A percentile compares a stretch with the other conserved stretches of the same genome.
Evolutionary conservation across 2,329 filamentous ascomycete genomes (phyloP).

Genomic region (Fusarium brachygibbosum): DNA sequence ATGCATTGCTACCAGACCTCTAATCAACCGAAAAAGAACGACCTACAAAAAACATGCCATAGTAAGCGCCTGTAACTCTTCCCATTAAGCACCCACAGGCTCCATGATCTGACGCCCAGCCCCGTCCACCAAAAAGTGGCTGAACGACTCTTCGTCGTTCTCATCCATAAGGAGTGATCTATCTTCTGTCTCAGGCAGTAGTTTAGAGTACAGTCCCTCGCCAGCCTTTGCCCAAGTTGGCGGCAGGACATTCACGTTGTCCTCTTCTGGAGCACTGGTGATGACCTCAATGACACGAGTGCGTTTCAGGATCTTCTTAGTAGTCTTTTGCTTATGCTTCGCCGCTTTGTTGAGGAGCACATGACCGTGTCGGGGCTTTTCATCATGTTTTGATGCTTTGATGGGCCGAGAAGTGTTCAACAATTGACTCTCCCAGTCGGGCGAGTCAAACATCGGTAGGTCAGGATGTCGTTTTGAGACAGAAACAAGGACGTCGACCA

Average conservation of each 20-base stretch:
- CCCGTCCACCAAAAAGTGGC: slow-evolving; percentile 58
- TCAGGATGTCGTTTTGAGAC: slow-evolving; percentile 59
- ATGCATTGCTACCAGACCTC: neutral
- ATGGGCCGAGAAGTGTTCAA: slow-evolving; percentile 24
- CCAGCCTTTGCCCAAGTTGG: slow-evolving; percentile 58
- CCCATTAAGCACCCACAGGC: slow-evolving; percentile 47
- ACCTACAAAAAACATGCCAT: neutral
- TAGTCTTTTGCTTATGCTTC: slow-evolving; percentile 51
- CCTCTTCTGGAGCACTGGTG: slow-evolving; percentile 49
- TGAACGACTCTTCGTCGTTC: slow-evolving; percentile 60
- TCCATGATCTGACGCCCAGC: slow-evolving; percentile 56
- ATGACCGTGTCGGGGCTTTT: slow-evolving; percentile 52
- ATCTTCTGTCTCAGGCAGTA: slow-evolving; percentile 57
- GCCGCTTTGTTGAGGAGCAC: slow-evolving; percentile 46
- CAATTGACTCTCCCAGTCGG: slow-evolving; percentile 55
- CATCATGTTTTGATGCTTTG: slow-evolving; percentile 32
- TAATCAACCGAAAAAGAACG: neutral
- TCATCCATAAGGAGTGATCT: slow-evolving; percentile 54
- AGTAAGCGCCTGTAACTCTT: neutral
- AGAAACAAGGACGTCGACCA: slow-evolving; percentile 58
- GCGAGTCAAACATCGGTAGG: slow-evolving; percentile 59
- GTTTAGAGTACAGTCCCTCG: slow-evolving; percentile 57
- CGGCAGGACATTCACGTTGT: slow-evolving; percentile 53
- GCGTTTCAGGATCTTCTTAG: slow-evolving; percentile 53
- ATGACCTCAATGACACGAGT: slow-evolving; percentile 47